Evolutionary conservation across 1,139 yeast genomes (phyloP).

Genomic region (Scheffersomyces stambukii): DNA sequence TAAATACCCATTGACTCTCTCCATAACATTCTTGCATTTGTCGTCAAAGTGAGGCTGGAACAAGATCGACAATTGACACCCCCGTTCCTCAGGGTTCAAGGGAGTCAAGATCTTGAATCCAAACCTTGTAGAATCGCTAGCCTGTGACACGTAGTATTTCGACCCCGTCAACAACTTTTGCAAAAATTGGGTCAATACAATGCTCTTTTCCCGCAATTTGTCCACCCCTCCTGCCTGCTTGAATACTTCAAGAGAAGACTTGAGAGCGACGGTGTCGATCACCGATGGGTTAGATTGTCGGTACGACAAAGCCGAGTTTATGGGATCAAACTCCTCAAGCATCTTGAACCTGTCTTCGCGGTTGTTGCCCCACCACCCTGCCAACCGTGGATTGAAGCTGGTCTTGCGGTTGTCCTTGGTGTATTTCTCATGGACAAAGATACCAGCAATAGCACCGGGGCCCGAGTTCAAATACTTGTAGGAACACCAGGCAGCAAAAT

Average conservation of each 20-base stretch:
- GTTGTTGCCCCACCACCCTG: constrained; percentile 98
- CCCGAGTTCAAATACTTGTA: constrained; percentile 90
- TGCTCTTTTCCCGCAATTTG: constrained; percentile 52
- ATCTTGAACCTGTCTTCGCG: constrained; percentile 67
- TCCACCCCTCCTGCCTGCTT: constrained; percentile 61
- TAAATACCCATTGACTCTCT: constrained; percentile 47
- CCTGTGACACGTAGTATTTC: constrained; percentile 36
- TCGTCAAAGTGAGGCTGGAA: constrained; percentile 52
- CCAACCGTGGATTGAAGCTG: constrained; percentile 59
- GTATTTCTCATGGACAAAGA: constrained; percentile 61
- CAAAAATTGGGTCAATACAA: constrained; percentile 55
- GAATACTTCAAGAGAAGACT: constrained; percentile 62
- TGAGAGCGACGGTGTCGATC: constrained; percentile 69
- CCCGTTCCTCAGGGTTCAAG: constrained; percentile 50
- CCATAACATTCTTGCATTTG: constrained; percentile 53
- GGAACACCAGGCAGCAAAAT: constrained; percentile 93
- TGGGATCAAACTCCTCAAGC: constrained; percentile 77
- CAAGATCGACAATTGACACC: constrained; percentile 74
- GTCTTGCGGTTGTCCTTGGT: constrained; percentile 29
- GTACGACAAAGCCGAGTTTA: constrained; percentile 78
- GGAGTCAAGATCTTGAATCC: constrained; percentile 79
- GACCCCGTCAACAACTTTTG: constrained; percentile 42
- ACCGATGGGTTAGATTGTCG: constrained; percentile 94
- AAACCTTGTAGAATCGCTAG: constrained; percentile 18
- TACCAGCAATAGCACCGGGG: constrained; percentile 88